Percentiles rank a stretch among this genome's conserved stretches.
These are phyloP conservation scores for Andrographis paniculata DNA, from an alignment of 305 asterid genomes.

Conservation along the genomic window DNA sequence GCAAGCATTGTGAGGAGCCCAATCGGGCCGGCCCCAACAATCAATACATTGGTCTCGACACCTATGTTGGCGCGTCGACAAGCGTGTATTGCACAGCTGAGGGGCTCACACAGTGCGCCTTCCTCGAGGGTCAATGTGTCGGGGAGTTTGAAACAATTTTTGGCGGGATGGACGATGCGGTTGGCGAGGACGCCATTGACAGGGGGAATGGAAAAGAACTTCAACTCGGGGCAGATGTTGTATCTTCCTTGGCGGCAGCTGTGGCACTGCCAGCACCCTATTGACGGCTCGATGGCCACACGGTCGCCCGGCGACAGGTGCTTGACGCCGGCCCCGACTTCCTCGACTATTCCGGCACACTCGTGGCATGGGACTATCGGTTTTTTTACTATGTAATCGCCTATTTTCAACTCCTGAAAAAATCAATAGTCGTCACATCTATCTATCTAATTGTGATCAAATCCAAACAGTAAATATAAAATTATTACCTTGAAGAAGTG, in stretches of 20 bases:
- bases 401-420: neutral
- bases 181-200: neutral
- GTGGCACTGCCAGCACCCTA: neutral
- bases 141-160: neutral
- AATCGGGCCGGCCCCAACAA: neutral
- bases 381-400: neutral
- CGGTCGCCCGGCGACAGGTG: neutral
- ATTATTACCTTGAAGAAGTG: neutral
- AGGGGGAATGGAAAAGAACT: neutral
- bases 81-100: neutral
- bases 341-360: neutral
- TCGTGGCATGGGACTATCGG: neutral
- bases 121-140: neutral
- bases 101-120: neutral
- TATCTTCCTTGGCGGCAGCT: neutral
- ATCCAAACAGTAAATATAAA: too few relatives aligned
- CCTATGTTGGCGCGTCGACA: neutral
- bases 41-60: neutral
- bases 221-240: neutral
- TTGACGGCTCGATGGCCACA: neutral
- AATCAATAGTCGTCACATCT: neutral
- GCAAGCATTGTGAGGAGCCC: neutral
- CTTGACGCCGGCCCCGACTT: neutral
- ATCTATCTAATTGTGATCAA: too few relatives aligned
- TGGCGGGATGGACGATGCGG: neutral